Base-by-base conservation (phyloP, 371 early-diverging fungal species). In the Rhizopus stolonifer region DNA sequence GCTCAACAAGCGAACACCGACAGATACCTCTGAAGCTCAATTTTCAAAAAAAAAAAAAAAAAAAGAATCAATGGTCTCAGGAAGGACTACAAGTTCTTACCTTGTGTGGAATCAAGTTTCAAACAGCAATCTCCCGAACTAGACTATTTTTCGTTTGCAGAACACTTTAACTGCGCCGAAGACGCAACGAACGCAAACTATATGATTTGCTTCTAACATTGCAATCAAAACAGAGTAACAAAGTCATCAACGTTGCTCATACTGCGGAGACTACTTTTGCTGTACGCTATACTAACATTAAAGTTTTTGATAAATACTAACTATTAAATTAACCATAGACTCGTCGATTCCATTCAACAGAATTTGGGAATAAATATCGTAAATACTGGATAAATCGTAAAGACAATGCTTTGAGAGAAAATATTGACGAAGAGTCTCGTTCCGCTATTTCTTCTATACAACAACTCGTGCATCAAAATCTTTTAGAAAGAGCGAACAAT, bases 301-400 rank as follows among this genome's bases (percentile, higher is more conserved):
- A 53, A 45, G 33, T 25, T 53, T 15, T 45, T 53, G 53, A 45
- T 34, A 53, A 17, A 14, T 45, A 45, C 36, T 45, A 36, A 45
- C 46, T 53, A 44, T 53, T 53, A 22, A 11, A n/a, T 55, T 23
- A 24, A 49, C 43, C 7, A 39, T 55, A 55, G 56, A 48, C 43
- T 11, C 56, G 56, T 26, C 47, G 48, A 31, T 19, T n/a, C 22
- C 40, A 42, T 31, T 18, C 24, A 13, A 32, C 56, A 42, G 56
- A 10, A 5, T 55, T 55, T 48, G 47, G 48, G 47, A 39, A 32
- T 4, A 26, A 48, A 29, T 55, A 55, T 32, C 29, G 29, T 19
- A 13, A 19, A 18, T 48, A 42, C 42, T 55, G 56, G 56, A 48
- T 48, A 42, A 32, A 8, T 6, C 29, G 49, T 10, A 55, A 48